Evolutionary conservation across 2,329 filamentous ascomycete species (phyloP), one percentile per base, ranked within the genome.

Genomic region (Diaporthe sp.): DNA sequence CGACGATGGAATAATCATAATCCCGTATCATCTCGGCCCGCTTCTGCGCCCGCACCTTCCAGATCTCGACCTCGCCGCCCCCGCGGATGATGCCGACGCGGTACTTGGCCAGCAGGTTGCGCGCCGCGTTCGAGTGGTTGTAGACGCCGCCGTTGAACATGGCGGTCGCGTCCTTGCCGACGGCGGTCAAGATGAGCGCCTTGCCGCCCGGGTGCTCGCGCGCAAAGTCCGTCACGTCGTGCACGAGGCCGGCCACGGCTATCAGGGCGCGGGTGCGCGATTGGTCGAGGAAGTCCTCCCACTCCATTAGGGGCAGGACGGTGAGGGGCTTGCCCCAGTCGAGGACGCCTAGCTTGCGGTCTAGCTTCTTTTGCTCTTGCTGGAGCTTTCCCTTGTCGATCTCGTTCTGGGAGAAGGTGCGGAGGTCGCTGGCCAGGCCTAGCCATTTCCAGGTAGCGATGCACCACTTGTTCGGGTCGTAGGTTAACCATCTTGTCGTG

Each of bases 71-170:
- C 84, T 97, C 95, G 83, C 94, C 95, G 59, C 95, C 95, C 77
- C 95, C 95, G 71, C 94, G 94, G 78, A 97, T 93, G 65, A 97
- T 94, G 84, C 94, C 95, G 17, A 97, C 92, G 79, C 95, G 91
- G 94, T 96, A 96, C 79, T 94, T 97, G 7, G 94, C 95, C 78
- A 97, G 89, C 76, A 97, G 86, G 87, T 97, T 97, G 89, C 97
- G 95, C 44, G 95, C 95, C 73, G 94, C 95, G 86, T 97, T 97
- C 83, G 93, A 95, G 88, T 97, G 95, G 84, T 93, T 91, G 87
- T 97, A 97, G 76, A 97, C 93, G 86, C 95, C 95, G 78, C 95
- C 95, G 85, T 97, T 97, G 91, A 97, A 97, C 86, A 96, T 95
- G 80, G 94, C 94, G 19, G 95, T 97, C 71, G 94, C 94, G 78